Evolutionary conservation across 176 grass and related monocot species (phyloP).

Genomic region (Poa pratensis): DNA sequence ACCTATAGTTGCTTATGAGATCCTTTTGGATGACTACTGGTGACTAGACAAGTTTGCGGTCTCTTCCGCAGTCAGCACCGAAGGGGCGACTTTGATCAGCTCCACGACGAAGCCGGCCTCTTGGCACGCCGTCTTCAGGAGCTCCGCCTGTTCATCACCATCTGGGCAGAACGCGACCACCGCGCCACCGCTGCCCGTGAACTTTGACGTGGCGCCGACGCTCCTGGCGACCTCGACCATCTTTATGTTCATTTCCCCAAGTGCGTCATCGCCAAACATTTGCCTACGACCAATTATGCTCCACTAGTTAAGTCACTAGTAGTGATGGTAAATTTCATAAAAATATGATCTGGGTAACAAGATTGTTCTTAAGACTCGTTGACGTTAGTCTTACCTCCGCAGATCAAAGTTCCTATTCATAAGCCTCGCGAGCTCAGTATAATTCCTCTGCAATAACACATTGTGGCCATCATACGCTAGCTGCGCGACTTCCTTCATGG

Average conservation of each 20-base stretch:
- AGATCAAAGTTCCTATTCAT: slow-evolving; percentile 84
- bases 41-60: slow-evolving; percentile 21
- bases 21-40: not conserved
- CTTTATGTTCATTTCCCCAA: slow-evolving; percentile 75
- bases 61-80: slow-evolving; percentile 52
- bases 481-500: slow-evolving; percentile 74
- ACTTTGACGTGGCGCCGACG: slow-evolving; percentile 65
- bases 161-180: slow-evolving; percentile 67
- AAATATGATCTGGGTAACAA: not conserved
- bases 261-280: slow-evolving; percentile 85
- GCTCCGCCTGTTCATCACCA: slow-evolving; percentile 46
- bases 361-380: not conserved
- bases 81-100: slow-evolving; percentile 47
- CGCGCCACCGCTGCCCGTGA: slow-evolving; percentile 79
- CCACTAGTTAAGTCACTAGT: not conserved
- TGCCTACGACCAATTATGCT: slow-evolving; percentile 38
- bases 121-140: slow-evolving; percentile 49
- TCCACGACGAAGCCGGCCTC: slow-evolving; percentile 60
- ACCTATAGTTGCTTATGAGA: not conserved
- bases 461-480: slow-evolving; percentile 60
- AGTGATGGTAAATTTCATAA: not conserved
- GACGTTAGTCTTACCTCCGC: slow-evolving; percentile 44
- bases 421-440: slow-evolving; percentile 48
- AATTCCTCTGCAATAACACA: slow-evolving; percentile 59
- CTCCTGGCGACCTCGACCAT: slow-evolving; percentile 80